These are phyloP conservation scores for Pseudonitzschia delicatissima DNA, from an alignment of 108 stramenopile genomes.

Conservation along the genomic window DNA sequence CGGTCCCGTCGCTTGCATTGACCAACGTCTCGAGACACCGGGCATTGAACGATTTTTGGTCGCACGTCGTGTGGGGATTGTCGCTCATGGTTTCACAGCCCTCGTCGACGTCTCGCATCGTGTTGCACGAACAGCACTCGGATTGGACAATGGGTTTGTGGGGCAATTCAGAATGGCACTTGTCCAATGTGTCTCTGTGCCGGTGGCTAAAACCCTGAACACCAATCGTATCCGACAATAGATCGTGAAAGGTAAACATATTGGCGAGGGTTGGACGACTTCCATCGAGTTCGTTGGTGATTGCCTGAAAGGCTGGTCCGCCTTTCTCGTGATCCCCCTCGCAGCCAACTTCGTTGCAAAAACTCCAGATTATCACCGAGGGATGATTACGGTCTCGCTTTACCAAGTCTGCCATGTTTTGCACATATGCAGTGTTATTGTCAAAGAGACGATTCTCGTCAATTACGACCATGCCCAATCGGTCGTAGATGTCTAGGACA, in stretches of 20 bases:
- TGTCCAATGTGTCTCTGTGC: slow-evolving; percentile 20
- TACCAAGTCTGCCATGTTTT: slow-evolving; percentile 34
- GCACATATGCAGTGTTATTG: slow-evolving; percentile 24
- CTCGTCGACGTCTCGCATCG: slow-evolving; percentile 38
- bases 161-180: slow-evolving; percentile 31
- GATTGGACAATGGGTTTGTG: slow-evolving; percentile 29
- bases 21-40: slow-evolving; percentile 33
- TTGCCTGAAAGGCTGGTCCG: slow-evolving; percentile 30
- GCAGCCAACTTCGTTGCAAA: slow-evolving; percentile 47
- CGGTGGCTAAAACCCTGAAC: slow-evolving; percentile 38
- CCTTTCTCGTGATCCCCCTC: slow-evolving; percentile 24
- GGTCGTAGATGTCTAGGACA: slow-evolving; percentile 39
- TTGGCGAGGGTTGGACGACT: slow-evolving; percentile 36
- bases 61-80: slow-evolving; percentile 30
- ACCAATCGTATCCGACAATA: slow-evolving; percentile 30
- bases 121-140: slow-evolving; percentile 37
- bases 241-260: slow-evolving; percentile 34
- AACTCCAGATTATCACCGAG: slow-evolving; percentile 40
- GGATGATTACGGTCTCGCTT: slow-evolving; percentile 52
- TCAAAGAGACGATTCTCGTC: slow-evolving; percentile 45
- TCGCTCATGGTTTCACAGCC: slow-evolving; percentile 35
- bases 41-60: slow-evolving; percentile 36
- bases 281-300: slow-evolving; percentile 26
- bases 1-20: slow-evolving; percentile 31
- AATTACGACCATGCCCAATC: slow-evolving; percentile 45